Percentiles rank a stretch among this genome's conserved stretches.
phyloP scores from a whole-genome alignment of 164 flowering plant species.

The Saururus chinensis region DNA sequence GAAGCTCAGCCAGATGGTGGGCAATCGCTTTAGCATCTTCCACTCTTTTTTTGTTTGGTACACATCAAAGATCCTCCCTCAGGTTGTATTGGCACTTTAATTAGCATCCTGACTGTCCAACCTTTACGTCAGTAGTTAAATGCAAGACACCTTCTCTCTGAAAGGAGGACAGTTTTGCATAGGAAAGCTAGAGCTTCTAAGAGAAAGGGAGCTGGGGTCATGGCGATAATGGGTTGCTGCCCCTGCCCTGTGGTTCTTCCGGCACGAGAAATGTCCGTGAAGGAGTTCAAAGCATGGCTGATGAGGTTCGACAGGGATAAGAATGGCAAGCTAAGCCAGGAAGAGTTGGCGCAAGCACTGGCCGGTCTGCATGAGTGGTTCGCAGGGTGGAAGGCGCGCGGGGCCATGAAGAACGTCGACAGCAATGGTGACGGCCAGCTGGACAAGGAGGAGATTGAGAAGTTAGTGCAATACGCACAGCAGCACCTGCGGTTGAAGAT shows the following conservation, averaged over 20 bases:
- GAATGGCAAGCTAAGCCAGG: constrained; percentile 4
- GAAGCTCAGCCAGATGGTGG: neutral
- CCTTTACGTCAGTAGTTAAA: no score
- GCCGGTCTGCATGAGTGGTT: constrained; percentile 7
- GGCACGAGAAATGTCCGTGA: constrained; percentile 5
- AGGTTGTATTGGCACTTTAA: no score
- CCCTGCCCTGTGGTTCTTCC: constrained; percentile 2
- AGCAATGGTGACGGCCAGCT: constrained; percentile 1
- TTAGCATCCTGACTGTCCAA: no score
- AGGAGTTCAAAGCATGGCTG: constrained; percentile 9
- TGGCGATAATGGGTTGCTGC: constrained; percentile 7
- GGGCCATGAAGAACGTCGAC: constrained; percentile 8
- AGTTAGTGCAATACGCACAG: constrained; percentile 6
- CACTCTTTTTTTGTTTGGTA: no score
- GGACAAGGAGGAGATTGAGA: constrained; percentile 7
- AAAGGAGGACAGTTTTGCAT: neutral
- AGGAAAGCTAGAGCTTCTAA: neutral
- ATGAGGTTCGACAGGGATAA: constrained; percentile 8
- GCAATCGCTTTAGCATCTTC: neutral
- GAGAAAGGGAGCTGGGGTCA: neutral
- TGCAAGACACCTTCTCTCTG: no score
- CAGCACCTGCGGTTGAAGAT: constrained; percentile 8
- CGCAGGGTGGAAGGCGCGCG: constrained; percentile 7
- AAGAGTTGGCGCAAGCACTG: constrained; percentile 5
- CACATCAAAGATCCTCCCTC: no score